phyloP scores from a whole-genome alignment of 2,329 filamentous ascomycete species.

The Beauveria australis region DNA sequence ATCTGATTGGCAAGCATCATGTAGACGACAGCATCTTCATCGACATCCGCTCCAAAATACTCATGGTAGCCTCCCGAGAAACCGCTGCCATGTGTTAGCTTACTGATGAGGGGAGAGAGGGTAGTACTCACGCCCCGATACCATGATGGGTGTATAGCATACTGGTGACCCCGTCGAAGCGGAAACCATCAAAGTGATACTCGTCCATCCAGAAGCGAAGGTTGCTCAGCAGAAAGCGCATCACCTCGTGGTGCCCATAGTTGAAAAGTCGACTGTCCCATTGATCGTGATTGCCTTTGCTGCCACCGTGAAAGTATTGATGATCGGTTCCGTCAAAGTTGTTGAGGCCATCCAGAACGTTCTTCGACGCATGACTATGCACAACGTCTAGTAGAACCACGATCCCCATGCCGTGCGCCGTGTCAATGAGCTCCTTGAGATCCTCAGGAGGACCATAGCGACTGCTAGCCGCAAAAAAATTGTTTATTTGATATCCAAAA shows the following conservation, averaged over 20 bases:
- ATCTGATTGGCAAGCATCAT: constrained; percentile 95
- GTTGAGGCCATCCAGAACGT: constrained; percentile 89
- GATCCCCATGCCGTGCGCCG: constrained; percentile 83
- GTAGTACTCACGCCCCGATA: constrained; percentile 73
- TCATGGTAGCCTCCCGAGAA: constrained; percentile 98
- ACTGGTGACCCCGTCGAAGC: constrained; percentile 96
- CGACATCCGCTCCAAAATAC: constrained; percentile 84
- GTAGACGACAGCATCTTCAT: constrained; percentile 90
- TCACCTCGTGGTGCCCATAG: constrained; percentile 87
- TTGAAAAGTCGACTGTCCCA: constrained; percentile 98
- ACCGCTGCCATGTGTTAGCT: constrained; percentile 48
- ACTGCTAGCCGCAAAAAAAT: constrained; percentile 95
- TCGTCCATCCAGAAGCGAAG: constrained; percentile 99
- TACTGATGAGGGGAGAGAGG: neutral
- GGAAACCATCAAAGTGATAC: constrained; percentile 92
- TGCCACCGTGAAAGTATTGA: constrained; percentile 87
- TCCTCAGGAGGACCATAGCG: constrained; percentile 91
- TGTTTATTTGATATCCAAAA: constrained; percentile 98
- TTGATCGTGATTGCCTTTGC: constrained; percentile 76
- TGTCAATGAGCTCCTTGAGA: constrained; percentile 92
- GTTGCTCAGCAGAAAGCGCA: constrained; percentile 94
- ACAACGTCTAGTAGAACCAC: constrained; percentile 91
- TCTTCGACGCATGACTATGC: constrained; percentile 97
- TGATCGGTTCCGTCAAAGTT: constrained; percentile 93
- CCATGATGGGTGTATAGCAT: constrained; percentile 97